These are phyloP conservation scores for Coprinopsis marcescibilis DNA, from an alignment of 768 basidiomycete genomes.

Conservation along the genomic window DNA sequence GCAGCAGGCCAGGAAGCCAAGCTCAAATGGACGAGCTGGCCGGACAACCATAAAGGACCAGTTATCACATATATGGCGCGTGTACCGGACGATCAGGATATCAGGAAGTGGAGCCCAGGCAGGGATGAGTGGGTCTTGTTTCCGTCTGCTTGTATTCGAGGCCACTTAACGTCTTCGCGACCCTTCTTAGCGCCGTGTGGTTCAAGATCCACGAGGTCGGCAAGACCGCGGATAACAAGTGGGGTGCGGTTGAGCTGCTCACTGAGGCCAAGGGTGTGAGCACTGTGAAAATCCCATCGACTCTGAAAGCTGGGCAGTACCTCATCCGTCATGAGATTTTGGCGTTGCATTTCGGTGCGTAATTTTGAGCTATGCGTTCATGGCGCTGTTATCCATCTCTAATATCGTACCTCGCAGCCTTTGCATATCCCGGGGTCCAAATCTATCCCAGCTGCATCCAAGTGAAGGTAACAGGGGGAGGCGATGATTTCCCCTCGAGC, in stretches of 20 bases:
- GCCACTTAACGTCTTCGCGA: not conserved
- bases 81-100: constrained; percentile 29
- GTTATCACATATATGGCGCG: constrained; percentile 40
- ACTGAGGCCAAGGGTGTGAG: constrained; percentile 30
- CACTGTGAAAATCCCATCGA: constrained; percentile 38
- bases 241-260: constrained; percentile 37
- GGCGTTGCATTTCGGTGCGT: constrained; percentile 24
- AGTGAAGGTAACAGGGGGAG: constrained; percentile 37
- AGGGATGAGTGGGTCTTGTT: constrained; percentile 19
- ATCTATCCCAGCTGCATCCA: constrained; percentile 41
- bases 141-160: not conserved
- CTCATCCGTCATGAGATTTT: constrained; percentile 44
- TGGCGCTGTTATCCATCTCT: not conserved
- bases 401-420: constrained; percentile 16
- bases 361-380: not conserved
- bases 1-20: constrained; percentile 33
- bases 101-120: constrained; percentile 35
- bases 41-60: constrained; percentile 32
- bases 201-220: constrained; percentile 43
- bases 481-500: constrained; percentile 33
- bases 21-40: constrained; percentile 36
- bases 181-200: constrained; percentile 34
- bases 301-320: constrained; percentile 38
- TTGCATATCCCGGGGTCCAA: constrained; percentile 34
- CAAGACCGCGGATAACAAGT: constrained; percentile 34